A percentile compares a stretch with the other conserved stretches of the same genome.
Conservation (phyloP, 495 filamentous ascomycete genomes). For the Hypoxylon lenormandii region DNA sequence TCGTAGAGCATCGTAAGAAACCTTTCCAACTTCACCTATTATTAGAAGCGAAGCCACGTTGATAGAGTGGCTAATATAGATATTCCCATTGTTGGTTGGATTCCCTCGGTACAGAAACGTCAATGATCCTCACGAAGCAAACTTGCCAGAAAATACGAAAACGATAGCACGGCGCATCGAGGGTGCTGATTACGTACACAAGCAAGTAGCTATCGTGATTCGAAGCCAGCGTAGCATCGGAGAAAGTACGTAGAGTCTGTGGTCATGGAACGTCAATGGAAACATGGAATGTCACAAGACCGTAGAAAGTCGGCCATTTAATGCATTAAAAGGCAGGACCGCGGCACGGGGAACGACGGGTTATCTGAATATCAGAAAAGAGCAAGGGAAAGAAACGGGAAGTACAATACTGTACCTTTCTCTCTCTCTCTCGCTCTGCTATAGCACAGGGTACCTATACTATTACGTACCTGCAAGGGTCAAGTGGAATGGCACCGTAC, state of each 20-base stretch:
- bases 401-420: too few species aligned
- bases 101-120: neutral
- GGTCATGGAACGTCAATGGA: constrained; percentile 45
- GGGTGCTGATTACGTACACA: constrained; percentile 21
- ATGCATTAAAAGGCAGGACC: constrained; percentile 47
- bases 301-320: constrained; percentile 48
- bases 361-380: constrained; percentile 38
- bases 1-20: neutral
- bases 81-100: neutral
- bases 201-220: constrained; percentile 14
- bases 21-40: neutral
- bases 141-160: constrained; percentile 5
- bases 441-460: constrained; percentile 27
- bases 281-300: constrained; percentile 48
- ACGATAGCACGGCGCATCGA: constrained; percentile 7
- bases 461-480: constrained; percentile 41
- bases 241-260: constrained; percentile 13
- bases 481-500: constrained; percentile 39
- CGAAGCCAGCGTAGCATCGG: constrained; percentile 24
- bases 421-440: neutral
- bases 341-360: constrained; percentile 42
- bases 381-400: constrained; percentile 6
- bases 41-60: too few species aligned
- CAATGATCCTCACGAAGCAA: constrained; percentile 11
- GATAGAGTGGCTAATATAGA: too few species aligned